phyloP scores from a whole-genome alignment of 192 early-diverging fungal genomes.

The Thamnidium elegans region DNA sequence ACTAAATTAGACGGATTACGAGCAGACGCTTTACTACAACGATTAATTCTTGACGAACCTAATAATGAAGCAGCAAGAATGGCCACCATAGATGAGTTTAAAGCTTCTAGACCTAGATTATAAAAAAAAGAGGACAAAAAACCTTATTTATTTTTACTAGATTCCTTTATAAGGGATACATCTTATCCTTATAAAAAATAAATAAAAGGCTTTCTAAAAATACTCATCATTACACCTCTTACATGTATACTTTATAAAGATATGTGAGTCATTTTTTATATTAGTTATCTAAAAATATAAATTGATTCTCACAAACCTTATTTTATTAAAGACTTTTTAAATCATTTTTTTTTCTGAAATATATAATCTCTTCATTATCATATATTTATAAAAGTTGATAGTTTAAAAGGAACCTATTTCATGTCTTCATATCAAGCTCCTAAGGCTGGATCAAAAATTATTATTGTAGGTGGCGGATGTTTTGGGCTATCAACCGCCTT shows the following conservation, averaged over 20 bases:
- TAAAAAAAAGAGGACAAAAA: conserved; percentile 1
- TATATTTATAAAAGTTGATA: no score
- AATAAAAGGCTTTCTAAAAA: no score
- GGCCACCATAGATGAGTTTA: conserved; percentile 10
- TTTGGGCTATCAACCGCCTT: conserved; percentile 38
- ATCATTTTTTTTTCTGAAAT: no score
- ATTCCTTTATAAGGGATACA: neutral
- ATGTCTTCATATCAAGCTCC: conserved; percentile 8
- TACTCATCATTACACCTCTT: no score
- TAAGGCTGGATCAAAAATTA: conserved; percentile 23
- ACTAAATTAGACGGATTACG: conserved; percentile 13
- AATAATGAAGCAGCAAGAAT: conserved; percentile 13
- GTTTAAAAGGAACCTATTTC: no score
- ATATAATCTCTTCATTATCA: no score
- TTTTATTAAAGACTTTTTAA: no score
- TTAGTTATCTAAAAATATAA: no score
- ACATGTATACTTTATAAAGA: no score
- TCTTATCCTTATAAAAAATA: no score
- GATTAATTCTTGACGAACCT: conserved; percentile 4
- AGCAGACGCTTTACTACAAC: neutral
- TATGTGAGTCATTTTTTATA: no score
- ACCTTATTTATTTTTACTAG: neutral
- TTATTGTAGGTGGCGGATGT: conserved; percentile 41
- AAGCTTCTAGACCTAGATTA: conserved; percentile 13
- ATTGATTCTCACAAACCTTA: no score